phyloP scores from a whole-genome alignment of 495 filamentous ascomycete genomes.

The Durotheca rogersii region DNA sequence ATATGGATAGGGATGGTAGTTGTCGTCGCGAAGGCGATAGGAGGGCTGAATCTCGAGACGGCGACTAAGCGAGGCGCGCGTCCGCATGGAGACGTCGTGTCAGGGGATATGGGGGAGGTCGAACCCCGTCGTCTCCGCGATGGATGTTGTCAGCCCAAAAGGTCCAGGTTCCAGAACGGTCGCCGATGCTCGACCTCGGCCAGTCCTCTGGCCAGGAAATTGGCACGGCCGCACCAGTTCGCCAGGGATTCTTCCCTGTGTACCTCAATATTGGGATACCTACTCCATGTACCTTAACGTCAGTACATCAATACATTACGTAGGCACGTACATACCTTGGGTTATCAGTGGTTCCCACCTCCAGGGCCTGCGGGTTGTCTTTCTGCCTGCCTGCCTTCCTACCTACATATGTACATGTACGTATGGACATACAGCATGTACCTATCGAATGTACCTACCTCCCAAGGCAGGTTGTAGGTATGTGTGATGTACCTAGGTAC shows the following conservation, averaged over 20 bases:
- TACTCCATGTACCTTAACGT: too few species aligned
- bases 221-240: slow-evolving; percentile 17
- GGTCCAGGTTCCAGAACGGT: slow-evolving; percentile 28
- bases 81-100: slow-evolving; percentile 8
- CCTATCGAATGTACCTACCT: too few species aligned
- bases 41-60: slow-evolving; percentile 23
- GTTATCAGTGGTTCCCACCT: too few species aligned
- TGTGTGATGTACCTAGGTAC: not conserved
- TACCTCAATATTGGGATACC: too few species aligned
- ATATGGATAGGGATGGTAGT: slow-evolving; percentile 2
- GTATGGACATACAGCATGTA: too few species aligned
- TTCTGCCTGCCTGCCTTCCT: not conserved
- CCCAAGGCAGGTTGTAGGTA: too few species aligned
- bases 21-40: not conserved
- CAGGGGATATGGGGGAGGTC: slow-evolving; percentile 2
- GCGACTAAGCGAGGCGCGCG: slow-evolving; percentile 20
- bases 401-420: not conserved
- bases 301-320: too few species aligned
- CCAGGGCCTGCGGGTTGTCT: not conserved
- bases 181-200: slow-evolving; percentile 23
- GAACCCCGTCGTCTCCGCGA: slow-evolving; percentile 7
- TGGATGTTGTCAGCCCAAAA: slow-evolving; percentile 17
- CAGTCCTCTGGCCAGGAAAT: slow-evolving; percentile 15
- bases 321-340: too few species aligned
- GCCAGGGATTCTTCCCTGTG: slow-evolving; percentile 23